Conservation (phyloP, 768 basidiomycete genomes). For the Lyophyllum decastes region DNA sequence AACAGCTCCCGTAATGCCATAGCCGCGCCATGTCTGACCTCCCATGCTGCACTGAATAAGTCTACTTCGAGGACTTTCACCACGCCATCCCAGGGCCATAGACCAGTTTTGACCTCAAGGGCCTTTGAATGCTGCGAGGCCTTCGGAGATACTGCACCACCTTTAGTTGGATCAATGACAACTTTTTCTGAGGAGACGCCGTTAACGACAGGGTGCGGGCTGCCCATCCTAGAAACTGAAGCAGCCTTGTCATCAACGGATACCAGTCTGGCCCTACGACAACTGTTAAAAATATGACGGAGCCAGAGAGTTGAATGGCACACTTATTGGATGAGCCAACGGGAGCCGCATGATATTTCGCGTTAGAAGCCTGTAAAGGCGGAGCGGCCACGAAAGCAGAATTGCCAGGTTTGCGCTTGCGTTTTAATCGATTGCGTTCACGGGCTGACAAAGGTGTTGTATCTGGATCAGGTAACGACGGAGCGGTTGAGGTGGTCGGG, state of each 20-base stretch:
- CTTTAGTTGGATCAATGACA: conserved; percentile 78
- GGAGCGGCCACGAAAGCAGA: conserved; percentile 79
- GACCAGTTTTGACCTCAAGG: conserved; percentile 71
- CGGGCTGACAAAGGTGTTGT: conserved; percentile 75
- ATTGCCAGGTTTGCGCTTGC: conserved; percentile 90
- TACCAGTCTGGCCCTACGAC: conserved; percentile 70
- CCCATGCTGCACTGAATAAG: conserved; percentile 87
- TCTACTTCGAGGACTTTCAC: conserved; percentile 80
- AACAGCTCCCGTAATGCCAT: conserved; percentile 89
- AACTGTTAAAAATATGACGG: conserved; percentile 4
- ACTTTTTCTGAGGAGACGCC: conserved; percentile 58
- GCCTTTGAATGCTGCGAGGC: conserved; percentile 75
- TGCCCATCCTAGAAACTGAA: conserved; percentile 56
- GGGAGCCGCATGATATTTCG: conserved; percentile 64
- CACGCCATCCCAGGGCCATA: conserved; percentile 88
- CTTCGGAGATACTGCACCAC: conserved; percentile 82
- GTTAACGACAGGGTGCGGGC: conserved; percentile 49
- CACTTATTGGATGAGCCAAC: conserved; percentile 63
- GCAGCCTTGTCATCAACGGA: conserved; percentile 56
- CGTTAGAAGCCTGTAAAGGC: conserved; percentile 56
- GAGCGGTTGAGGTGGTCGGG: conserved; percentile 46
- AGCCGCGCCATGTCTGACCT: conserved; percentile 91
- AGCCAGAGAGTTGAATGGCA: conserved; percentile 14
- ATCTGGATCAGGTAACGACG: conserved; percentile 46
- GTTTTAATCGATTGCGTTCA: conserved; percentile 91